Percentiles rank a stretch among this genome's conserved stretches.
Conservation (phyloP, 495 filamentous ascomycete species). For the Podospora fimiseda region DNA sequence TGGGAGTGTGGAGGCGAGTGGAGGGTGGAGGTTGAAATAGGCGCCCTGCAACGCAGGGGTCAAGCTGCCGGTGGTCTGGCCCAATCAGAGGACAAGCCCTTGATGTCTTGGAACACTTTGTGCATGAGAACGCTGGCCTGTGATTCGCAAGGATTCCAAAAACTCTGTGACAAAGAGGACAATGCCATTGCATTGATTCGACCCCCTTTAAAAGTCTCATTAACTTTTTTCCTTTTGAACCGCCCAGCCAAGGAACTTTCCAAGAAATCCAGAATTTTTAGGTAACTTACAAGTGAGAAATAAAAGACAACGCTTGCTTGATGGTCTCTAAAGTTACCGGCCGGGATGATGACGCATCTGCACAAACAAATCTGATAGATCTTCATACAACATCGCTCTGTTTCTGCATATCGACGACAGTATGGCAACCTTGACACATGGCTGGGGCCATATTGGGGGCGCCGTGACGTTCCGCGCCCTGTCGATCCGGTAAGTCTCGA, state of each 20-base stretch:
- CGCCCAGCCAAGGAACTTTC: slow-evolving; percentile 22
- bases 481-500: slow-evolving; percentile 23
- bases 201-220: slow-evolving; percentile 18
- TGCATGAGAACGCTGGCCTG: slow-evolving; percentile 34
- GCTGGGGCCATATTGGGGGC: slow-evolving; percentile 6
- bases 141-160: slow-evolving; percentile 34
- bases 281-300: too few species aligned
- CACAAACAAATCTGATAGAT: background rate
- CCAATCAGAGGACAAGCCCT: slow-evolving; percentile 33
- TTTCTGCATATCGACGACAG: background rate
- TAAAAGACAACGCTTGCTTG: background rate
- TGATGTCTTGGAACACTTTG: slow-evolving; percentile 34
- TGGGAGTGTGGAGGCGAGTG: background rate
- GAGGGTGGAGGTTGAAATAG: slow-evolving; percentile 27
- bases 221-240: too few species aligned
- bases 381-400: too few species aligned
- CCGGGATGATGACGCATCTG: background rate
- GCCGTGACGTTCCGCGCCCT: slow-evolving; percentile 16
- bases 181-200: slow-evolving; percentile 26
- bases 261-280: too few species aligned
- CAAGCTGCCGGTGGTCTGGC: slow-evolving; percentile 19
- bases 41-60: slow-evolving; percentile 41
- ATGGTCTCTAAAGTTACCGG: background rate
- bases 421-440: slow-evolving; percentile 15
- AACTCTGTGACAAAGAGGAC: slow-evolving; percentile 27